Base-by-base conservation (phyloP, 2,329 filamentous ascomycete species). In the Colletotrichum zoysiae region DNA sequence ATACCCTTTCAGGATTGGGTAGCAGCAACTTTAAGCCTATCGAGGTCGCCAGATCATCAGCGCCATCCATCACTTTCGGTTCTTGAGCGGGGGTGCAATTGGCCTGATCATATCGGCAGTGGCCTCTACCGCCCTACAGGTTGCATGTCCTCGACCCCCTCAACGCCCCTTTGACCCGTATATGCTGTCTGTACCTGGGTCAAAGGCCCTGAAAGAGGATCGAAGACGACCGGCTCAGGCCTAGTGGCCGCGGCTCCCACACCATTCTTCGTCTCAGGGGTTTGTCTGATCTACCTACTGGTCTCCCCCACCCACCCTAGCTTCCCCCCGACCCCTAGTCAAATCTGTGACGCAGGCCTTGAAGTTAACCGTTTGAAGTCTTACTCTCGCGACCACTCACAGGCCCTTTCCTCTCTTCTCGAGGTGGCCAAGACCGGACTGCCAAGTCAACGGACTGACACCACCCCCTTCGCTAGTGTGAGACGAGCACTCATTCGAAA, bases 211-310 rank as follows among this genome's bases (percentile, higher is more conserved):
- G 18, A 26, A 40, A 57, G 40, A 62, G 33, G 35, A 5, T 23
- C 20, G 23, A 42, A 70, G 64, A 42, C 44, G 38, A 62, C 68
- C 57, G 7, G 16, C 56, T 40, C 40, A 48, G 57, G 57, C 40
- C 42, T 61, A 67, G 67, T 7, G 56, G 56, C 33, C 0, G 30
- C 16, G n/a, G 23, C 57, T 61, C 56, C 61, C 56, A 51, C 57
- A 51, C 62, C 55, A 70, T 44, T 40, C 53, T 59, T 68, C 69
- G 69, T 71, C 65, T 71, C 69, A 71, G 65, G 68, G 69, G 69
- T 71, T 71, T 68, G 69, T 71, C 69, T 71, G 69, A 71, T 71
- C 65, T 71, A 59, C 69, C 69, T 71, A 59, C 69, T 65, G 58
- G 58, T 58, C 51, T 50, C 48, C 48, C 48, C 51, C 64, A 56